Evolutionary conservation across 805 yeast species (phyloP), one percentile per base, ranked within the genome.

Genomic region (Candida verbasci): DNA sequence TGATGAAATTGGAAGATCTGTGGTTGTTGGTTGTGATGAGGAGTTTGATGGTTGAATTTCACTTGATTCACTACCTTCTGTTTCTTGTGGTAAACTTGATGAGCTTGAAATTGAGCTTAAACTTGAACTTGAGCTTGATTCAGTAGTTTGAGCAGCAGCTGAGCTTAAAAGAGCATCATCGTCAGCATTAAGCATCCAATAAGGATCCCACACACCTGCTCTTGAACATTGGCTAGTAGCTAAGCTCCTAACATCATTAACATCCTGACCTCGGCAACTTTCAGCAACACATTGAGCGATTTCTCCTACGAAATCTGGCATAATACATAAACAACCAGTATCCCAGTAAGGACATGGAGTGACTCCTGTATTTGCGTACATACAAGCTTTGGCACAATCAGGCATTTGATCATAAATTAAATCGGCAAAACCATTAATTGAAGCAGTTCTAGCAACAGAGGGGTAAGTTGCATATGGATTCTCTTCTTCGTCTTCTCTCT

Each of bases 291-390:
- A 65, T 30, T 54, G 44, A 33, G 62, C 69, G 18, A 65, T 59
- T 7, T 40, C 42, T 21, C 57, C 56, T 29, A 49, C 53, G 53
- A 59, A 65, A 29, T 44, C 45, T 31, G 64, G 49, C 61, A 65
- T 62, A 27, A 62, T 65, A 57, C 71, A 65, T 37, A 65, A 56
- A 52, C 71, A 65, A n/a, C 71, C 71, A 31, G 70, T 56, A 46
- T 65, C 71, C 49, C 35, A 16, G 53, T 49, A 68, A 31, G 76
- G 76, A 44, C 76, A 70, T 16, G 75, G 75, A 5, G 76, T 71
- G 35, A 61, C 67, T 24, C 56, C 52, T 9, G 65, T 58, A 18
- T 56, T 48, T 22, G 53, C 49, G 22, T 11, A 33, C 25, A 49
- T 43, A 52, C 76, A 70, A 3, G 52, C 43, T 36, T 52, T 41